A percentile compares a stretch with the other conserved stretches of the same genome.
phyloP scores from a whole-genome alignment of 1,284 basidiomycete genomes.

The Blastosporella zonata region DNA sequence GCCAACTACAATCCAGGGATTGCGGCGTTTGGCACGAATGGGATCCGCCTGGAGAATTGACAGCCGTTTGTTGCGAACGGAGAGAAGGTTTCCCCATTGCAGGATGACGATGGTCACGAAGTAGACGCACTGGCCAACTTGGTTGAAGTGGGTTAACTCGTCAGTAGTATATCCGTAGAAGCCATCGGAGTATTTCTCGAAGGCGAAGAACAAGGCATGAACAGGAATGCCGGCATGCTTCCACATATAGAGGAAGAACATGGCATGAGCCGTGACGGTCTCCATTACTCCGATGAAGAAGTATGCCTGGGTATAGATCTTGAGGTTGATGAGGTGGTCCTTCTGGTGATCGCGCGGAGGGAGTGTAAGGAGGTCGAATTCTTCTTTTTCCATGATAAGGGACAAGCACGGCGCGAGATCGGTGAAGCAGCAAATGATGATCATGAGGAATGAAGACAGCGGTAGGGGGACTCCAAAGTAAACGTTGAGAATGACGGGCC shows the following conservation, averaged over 20 bases:
- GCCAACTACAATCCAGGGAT: conserved; percentile 16
- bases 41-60: conserved; percentile 21
- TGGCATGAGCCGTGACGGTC: conserved; percentile 15
- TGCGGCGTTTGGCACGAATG: conserved; percentile 17
- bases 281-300: conserved; percentile 21
- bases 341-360: conserved; percentile 19
- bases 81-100: conserved; percentile 22
- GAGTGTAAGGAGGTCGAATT: conserved; percentile 21
- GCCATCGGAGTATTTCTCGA: conserved; percentile 19
- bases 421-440: conserved; percentile 22
- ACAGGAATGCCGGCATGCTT: conserved; percentile 16
- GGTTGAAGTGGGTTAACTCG: conserved; percentile 12
- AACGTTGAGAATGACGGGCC: conserved; percentile 20
- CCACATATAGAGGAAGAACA: conserved; percentile 20
- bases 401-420: conserved; percentile 17
- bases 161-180: conserved; percentile 12
- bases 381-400: conserved; percentile 22
- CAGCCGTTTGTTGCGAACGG: conserved; percentile 20
- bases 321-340: conserved; percentile 21
- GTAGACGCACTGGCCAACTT: conserved; percentile 17
- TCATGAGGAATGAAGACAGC: conserved; percentile 21
- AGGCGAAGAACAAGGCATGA: conserved; percentile 14
- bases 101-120: conserved; percentile 20
- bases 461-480: conserved; percentile 20
- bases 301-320: conserved; percentile 19